Conservation (phyloP, 805 yeast genomes). For the Scheffersomyces ergatensis region DNA sequence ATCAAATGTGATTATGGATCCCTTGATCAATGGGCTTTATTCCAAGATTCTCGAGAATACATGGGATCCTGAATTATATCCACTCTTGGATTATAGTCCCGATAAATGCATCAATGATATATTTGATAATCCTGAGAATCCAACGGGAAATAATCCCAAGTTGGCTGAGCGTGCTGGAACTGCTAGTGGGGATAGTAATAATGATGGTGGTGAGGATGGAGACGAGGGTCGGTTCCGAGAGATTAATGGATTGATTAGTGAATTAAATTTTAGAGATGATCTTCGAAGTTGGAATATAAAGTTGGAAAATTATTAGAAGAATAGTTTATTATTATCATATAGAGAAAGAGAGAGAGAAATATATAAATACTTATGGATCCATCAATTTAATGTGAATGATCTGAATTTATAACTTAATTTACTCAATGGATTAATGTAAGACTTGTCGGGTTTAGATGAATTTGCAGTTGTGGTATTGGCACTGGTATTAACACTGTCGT, state of each 20-base stretch:
- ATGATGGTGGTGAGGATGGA: constrained; percentile 13
- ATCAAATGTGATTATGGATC: constrained; percentile 37
- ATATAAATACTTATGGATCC: not conserved
- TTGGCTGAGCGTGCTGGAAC: not conserved
- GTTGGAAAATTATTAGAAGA: not conserved
- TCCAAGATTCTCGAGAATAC: constrained; percentile 55
- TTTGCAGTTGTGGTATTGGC: not conserved
- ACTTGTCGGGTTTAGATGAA: not conserved
- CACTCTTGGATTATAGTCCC: constrained; percentile 56
- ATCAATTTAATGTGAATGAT: not conserved
- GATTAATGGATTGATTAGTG: constrained; percentile 39
- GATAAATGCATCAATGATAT: constrained; percentile 74
- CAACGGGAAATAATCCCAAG: constrained; percentile 37
- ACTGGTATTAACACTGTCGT: not conserved
- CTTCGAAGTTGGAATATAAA: constrained; percentile 30
- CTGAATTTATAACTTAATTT: not conserved
- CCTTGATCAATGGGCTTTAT: constrained; percentile 48
- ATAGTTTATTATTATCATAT: no score
- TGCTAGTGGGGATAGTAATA: not conserved
- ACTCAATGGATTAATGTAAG: not conserved
- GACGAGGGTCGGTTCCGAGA: constrained; percentile 21
- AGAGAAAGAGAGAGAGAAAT: not conserved
- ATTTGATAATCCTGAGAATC: constrained; percentile 56
- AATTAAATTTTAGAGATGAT: constrained; percentile 32
- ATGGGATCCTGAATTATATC: constrained; percentile 55